Evolutionary conservation across 1,284 basidiomycete genomes (phyloP).

Genomic region (Apiotrichum veenhuisii): DNA sequence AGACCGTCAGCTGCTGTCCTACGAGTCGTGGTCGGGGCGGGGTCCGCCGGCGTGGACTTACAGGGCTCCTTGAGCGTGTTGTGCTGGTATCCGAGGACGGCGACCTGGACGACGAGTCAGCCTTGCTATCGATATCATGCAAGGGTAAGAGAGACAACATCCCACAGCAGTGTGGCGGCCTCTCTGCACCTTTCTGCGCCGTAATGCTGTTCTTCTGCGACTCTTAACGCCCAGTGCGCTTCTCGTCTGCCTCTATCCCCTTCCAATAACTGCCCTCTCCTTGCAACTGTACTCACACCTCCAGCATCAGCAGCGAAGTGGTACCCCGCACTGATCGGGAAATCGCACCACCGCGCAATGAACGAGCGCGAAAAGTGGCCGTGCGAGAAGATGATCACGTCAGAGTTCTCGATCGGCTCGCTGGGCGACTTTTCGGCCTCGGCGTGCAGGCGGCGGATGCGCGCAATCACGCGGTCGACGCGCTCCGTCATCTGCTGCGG

Average conservation of each 20-base stretch:
- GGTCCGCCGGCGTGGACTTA: slow-evolving; percentile 19
- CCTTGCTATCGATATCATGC: no score
- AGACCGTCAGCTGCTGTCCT: slow-evolving; percentile 12
- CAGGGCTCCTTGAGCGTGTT: slow-evolving; percentile 48
- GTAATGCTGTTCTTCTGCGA: background rate
- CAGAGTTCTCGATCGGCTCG: slow-evolving; percentile 37
- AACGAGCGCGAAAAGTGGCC: slow-evolving; percentile 77
- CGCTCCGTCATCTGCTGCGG: slow-evolving; percentile 71
- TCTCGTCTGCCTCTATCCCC: background rate
- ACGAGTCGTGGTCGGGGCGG: no score
- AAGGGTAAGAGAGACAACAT: no score
- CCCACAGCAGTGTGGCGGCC: background rate
- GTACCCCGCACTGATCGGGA: slow-evolving; percentile 48
- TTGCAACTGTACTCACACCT: slow-evolving; percentile 29
- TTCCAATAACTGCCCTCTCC: no score
- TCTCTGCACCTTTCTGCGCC: background rate
- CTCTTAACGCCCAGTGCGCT: background rate
- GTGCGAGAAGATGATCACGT: slow-evolving; percentile 56
- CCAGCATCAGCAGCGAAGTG: slow-evolving; percentile 49
- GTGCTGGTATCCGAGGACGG: slow-evolving; percentile 51
- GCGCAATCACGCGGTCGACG: slow-evolving; percentile 69
- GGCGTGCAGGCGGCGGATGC: slow-evolving; percentile 71
- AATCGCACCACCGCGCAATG: slow-evolving; percentile 55
- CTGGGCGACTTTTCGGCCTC: slow-evolving; percentile 47
- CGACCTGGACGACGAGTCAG: slow-evolving; percentile 26